These are phyloP conservation scores for Dioscorea cayenensis DNA, from an alignment of 116 monocot genomes.

Conservation along the genomic window DNA sequence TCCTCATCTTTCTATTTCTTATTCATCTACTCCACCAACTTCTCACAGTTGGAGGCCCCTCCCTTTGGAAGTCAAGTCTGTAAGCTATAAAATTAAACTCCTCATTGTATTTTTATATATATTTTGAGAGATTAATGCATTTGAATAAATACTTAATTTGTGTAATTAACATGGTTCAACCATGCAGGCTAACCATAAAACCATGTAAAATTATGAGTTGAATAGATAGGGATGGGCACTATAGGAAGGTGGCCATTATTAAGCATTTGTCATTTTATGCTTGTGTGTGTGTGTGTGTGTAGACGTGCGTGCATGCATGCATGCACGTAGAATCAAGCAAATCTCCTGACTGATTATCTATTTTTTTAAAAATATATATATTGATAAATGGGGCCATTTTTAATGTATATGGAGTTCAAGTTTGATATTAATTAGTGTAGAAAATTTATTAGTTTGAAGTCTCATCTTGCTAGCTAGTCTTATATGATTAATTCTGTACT, in stretches of 20 bases:
- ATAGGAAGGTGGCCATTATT: not conserved
- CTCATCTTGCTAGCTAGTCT: too few species aligned
- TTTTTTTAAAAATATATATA: not conserved
- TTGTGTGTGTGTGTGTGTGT: not conserved
- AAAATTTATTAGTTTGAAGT: too few species aligned
- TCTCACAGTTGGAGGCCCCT: not conserved
- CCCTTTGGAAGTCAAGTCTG: too few species aligned
- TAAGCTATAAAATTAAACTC: too few species aligned
- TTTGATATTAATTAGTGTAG: too few species aligned
- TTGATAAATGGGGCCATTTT: not conserved
- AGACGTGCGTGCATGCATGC: conserved; percentile 1
- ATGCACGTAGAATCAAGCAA: not conserved
- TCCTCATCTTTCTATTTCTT: conserved; percentile 1
- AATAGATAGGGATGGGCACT: not conserved
- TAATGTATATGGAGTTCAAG: too few species aligned
- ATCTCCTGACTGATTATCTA: too few species aligned
- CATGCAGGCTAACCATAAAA: not conserved
- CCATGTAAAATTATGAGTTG: not conserved
- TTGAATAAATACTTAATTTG: too few species aligned
- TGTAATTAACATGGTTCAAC: not conserved
- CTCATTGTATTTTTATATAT: too few species aligned
- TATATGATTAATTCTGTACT: too few species aligned
- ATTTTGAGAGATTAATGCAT: too few species aligned
- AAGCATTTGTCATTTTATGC: not conserved
- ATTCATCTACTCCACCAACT: not conserved